A percentile compares a stretch with the other conserved stretches of the same genome.
Conservation (phyloP, 164 flowering plant species). For the Tetrastigma voinierianum region DNA sequence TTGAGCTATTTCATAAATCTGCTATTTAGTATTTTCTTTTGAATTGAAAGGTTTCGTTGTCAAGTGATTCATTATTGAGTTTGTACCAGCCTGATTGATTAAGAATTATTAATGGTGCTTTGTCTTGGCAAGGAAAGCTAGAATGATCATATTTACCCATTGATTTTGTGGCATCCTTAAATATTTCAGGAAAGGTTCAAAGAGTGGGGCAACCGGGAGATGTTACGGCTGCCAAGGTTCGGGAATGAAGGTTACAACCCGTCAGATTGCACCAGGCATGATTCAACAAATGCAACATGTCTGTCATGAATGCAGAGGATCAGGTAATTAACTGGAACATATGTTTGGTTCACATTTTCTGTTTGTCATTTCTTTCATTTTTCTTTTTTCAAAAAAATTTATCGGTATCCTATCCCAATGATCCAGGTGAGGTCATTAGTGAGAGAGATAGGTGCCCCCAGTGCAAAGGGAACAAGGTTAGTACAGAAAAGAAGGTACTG, state of each 20-base stretch:
- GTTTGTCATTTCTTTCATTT: not conserved
- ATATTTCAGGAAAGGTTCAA: slow-evolving; percentile 71
- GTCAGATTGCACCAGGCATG: slow-evolving; percentile 70
- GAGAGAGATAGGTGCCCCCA: slow-evolving; percentile 58
- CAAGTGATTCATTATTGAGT: not conserved
- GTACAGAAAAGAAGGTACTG: slow-evolving; percentile 65
- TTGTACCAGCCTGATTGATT: not conserved
- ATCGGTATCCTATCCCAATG: too few relatives aligned
- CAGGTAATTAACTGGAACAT: slow-evolving; percentile 31
- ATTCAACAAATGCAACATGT: slow-evolving; percentile 79
- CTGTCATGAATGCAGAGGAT: slow-evolving; percentile 68
- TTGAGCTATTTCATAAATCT: too few relatives aligned
- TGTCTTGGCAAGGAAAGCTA: not conserved
- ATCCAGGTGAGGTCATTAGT: slow-evolving; percentile 58
- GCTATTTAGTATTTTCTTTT: too few relatives aligned
- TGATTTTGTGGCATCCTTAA: not conserved
- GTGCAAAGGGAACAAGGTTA: slow-evolving; percentile 62
- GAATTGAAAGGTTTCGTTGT: too few relatives aligned
- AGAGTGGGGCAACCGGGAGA: slow-evolving; percentile 53
- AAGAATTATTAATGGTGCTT: not conserved
- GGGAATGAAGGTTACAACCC: slow-evolving; percentile 60
- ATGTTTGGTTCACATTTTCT: not conserved
- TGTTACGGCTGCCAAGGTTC: slow-evolving; percentile 75
- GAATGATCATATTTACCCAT: too few relatives aligned
- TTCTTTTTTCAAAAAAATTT: not conserved